A percentile compares a stretch with the other conserved stretches of the same genome.
These are phyloP conservation scores for Clitocybe nebularis DNA, from an alignment of 1,284 basidiomycete species.

Conservation along the genomic window DNA sequence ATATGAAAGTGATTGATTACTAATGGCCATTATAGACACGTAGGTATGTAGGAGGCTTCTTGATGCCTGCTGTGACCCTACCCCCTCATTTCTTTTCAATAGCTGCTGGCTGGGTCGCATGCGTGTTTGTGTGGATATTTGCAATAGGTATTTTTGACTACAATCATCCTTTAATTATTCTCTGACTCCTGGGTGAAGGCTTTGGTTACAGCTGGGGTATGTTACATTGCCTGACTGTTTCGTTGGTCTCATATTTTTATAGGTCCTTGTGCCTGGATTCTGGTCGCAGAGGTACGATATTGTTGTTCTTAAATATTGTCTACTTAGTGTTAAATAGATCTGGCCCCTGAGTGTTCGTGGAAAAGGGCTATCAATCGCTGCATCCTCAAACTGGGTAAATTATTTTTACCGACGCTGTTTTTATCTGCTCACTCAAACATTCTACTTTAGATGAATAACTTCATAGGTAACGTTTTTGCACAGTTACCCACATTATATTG, in stretches of 20 bases:
- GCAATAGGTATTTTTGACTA: slow-evolving; percentile 41
- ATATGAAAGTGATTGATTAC: slow-evolving; percentile 1
- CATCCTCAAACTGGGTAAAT: slow-evolving; percentile 65
- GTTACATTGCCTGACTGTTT: not conserved
- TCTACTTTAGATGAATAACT: slow-evolving; percentile 67
- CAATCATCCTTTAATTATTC: not conserved
- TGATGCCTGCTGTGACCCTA: not conserved
- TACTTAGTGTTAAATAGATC: slow-evolving; percentile 30
- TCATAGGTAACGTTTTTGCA: slow-evolving; percentile 50
- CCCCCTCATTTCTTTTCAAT: not conserved
- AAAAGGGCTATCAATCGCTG: slow-evolving; percentile 66
- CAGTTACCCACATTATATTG: not conserved
- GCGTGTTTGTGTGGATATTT: slow-evolving; percentile 65
- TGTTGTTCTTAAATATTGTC: not conserved
- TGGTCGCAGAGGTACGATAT: slow-evolving; percentile 52
- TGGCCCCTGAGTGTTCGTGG: slow-evolving; percentile 66
- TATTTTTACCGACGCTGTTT: not conserved
- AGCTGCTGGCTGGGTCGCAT: slow-evolving; percentile 65
- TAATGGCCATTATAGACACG: slow-evolving; percentile 22
- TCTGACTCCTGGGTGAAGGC: slow-evolving; percentile 22
- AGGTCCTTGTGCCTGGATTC: slow-evolving; percentile 63
- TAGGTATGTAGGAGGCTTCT: slow-evolving; percentile 21
- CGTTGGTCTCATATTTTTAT: not conserved
- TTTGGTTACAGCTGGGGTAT: slow-evolving; percentile 69
- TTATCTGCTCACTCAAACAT: slow-evolving; percentile 5